Evolutionary conservation across 2,329 filamentous ascomycete genomes (phyloP).

Genomic region (Monascus ruber): DNA sequence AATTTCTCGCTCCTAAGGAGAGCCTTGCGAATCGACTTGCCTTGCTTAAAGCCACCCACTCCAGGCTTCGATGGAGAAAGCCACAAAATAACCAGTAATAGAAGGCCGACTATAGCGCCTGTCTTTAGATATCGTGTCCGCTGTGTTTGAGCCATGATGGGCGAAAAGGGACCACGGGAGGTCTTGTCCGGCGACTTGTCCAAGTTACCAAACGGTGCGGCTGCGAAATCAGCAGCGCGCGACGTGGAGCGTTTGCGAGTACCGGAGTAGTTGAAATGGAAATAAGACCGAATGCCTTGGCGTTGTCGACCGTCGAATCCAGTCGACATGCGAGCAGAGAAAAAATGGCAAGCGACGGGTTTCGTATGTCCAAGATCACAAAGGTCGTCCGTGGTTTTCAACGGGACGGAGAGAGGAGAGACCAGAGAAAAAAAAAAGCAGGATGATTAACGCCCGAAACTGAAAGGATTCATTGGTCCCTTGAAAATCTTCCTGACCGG

Average conservation of each 20-base stretch:
- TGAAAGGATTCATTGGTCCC: slow-evolving; percentile 17
- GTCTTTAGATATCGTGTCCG: slow-evolving; percentile 51
- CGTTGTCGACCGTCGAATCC: slow-evolving; percentile 39
- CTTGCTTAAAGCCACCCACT: slow-evolving; percentile 11
- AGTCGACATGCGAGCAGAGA: slow-evolving; percentile 43
- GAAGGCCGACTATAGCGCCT: slow-evolving; percentile 46
- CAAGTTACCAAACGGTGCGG: slow-evolving; percentile 38
- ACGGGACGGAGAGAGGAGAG: background rate
- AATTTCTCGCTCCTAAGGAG: too few relatives aligned
- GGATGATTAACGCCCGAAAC: slow-evolving; percentile 15
- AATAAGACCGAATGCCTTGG: slow-evolving; percentile 43
- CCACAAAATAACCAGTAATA: slow-evolving; percentile 48
- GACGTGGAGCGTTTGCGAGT: slow-evolving; percentile 44
- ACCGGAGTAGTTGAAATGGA: slow-evolving; percentile 31
- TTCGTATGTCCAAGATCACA: slow-evolving; percentile 3
- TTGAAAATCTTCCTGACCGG: slow-evolving; percentile 13
- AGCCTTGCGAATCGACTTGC: slow-evolving; percentile 8
- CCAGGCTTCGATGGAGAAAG: slow-evolving; percentile 32
- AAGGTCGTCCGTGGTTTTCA: background rate
- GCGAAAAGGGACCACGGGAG: slow-evolving; percentile 23
- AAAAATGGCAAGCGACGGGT: slow-evolving; percentile 6
- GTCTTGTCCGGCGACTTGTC: slow-evolving; percentile 30
- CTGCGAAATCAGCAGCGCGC: slow-evolving; percentile 31
- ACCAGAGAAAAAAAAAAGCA: slow-evolving; percentile 4
- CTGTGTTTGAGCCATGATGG: slow-evolving; percentile 52